These are phyloP conservation scores for Phanerochaete sordida DNA, from an alignment of 768 basidiomycete genomes.

Conservation along the genomic window DNA sequence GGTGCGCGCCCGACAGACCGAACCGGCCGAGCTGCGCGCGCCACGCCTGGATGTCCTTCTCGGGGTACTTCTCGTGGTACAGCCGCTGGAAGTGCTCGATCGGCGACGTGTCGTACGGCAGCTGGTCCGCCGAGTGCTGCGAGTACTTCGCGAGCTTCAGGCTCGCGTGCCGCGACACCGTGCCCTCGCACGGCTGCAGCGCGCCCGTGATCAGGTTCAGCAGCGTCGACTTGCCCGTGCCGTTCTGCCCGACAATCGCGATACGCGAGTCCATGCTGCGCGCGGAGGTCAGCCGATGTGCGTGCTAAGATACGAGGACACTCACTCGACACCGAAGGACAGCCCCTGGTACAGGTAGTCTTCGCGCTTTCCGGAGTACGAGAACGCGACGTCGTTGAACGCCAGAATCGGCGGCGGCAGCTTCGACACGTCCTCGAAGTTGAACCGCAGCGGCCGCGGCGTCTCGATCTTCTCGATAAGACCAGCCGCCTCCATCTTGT, in stretches of 20 bases:
- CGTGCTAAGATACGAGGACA: constrained; percentile 12
- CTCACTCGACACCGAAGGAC: constrained; percentile 96
- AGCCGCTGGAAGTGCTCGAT: constrained; percentile 90
- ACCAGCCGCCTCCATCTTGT: constrained; percentile 99
- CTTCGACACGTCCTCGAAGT: constrained; percentile 93
- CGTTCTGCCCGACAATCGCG: constrained; percentile 95
- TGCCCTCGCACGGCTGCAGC: constrained; percentile 80
- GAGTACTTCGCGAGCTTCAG: constrained; percentile 98
- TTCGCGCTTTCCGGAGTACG: constrained; percentile 86
- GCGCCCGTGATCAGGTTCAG: constrained; percentile 84
- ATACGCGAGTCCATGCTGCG: constrained; percentile 91
- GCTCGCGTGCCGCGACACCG: constrained; percentile 81
- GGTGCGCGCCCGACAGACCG: constrained; percentile 91
- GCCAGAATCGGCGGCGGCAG: constrained; percentile 97
- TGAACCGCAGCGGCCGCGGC: constrained; percentile 75
- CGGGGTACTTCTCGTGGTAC: constrained; percentile 83
- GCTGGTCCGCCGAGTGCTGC: constrained; percentile 97
- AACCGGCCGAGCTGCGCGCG: constrained; percentile 92
- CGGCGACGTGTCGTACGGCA: constrained; percentile 88
- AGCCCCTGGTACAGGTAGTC: constrained; percentile 87
- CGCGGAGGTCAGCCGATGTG: neutral
- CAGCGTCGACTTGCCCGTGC: constrained; percentile 91
- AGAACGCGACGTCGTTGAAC: constrained; percentile 91
- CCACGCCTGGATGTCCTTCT: constrained; percentile 94
- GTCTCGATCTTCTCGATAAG: constrained; percentile 88